Base-by-base conservation (phyloP, 176 grass and related monocot genomes). In the Ensete glaucum region DNA sequence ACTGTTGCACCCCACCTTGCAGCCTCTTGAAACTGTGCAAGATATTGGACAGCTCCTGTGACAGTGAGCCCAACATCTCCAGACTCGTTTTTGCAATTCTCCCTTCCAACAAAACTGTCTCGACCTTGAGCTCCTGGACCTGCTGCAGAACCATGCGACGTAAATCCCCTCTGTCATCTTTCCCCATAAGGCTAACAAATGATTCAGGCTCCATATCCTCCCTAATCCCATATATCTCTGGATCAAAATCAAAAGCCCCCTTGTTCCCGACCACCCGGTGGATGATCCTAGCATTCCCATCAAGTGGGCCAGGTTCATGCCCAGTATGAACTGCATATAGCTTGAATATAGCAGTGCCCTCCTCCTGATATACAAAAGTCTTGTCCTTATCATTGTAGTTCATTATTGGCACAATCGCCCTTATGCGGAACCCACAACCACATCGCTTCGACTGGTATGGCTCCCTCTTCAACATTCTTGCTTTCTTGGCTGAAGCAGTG, bases 311-410 rank as follows among this genome's bases (percentile, higher is more conserved):
- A 51, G 96, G 96, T 77, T 99, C 91, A 64, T 99, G 96, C 19
- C 96, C 96, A 0, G 96, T 91, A 24, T 99, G 96, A 62, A 99
- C 88, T 3, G 96, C 88, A 10, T 92, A 99, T 76, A 99, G 73
- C 66, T 99, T 99, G 74, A 99, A 99, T 73, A 99, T 88, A 16
- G 96, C 96, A 56, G 80, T 89, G 9, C 96, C 96, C 76, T 99
- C 95, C 74, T 99, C 96, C 71, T 85, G 81, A 74, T 99, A 99
- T 25, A 99, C 91, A 72, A 99, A 99, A 53, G 88, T 91, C 76
- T 99, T 99, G 52, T 99, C 88, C 67, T 99, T 99, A 63, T 99
- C 96, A 51, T 99, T 95, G 73, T 99, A 99, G 54, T 99, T 99
- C 58, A 91, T 73, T 78, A 99, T 99, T 11, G 96, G 96, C 43